Base-by-base conservation (phyloP, 306 rosid genomes). In the Echinosophora koreensis region DNA sequence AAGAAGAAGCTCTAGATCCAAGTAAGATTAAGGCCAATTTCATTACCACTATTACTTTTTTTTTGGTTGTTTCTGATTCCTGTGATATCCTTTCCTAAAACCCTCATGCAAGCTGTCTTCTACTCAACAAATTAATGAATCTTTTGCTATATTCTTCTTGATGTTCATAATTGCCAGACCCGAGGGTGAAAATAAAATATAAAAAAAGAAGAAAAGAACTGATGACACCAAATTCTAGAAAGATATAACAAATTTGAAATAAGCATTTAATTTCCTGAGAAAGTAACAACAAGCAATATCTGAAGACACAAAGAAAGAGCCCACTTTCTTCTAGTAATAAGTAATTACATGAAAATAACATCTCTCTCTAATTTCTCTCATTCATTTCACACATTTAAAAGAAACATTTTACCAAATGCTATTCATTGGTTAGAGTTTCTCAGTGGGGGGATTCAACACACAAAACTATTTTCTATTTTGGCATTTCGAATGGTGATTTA, bases 331-430 rank as follows among this genome's bases (percentile, higher is more conserved):
- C 52, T 14, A 6, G 12, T 42, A 42, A 58, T 71, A 17, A 57
- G 58, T 46, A 59, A 69, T 35, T 56, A 56, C 37, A 68, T 46
- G 80, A 66, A 66, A 77, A 58, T 55, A 66, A 32, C 56, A 30
- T 28, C 30, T 5, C 0, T 22, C 47, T 41, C 32, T 41, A 11
- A 47, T 77, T 54, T 32, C 46, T 61, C 34, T 30, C 62, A 60
- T 11, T 71, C 7, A 71, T 38, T 66, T 14, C 77, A 58, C 16
- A 42, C 17, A n/a, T 17, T 71, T 9, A 27, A 82, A 77, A 71
- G 52, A 76, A 64, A 77, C 67, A 72, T 77, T 57, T 77, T 47
- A 72, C 60, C 74, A n/a, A 69, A 69, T 46, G 44, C 41, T 18
- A 32, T 47, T 51, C 10, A 55, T 65, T 71, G 66, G 76, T 7